Conservation (phyloP, 1,284 basidiomycete genomes). For the Omphalotus olearius region DNA sequence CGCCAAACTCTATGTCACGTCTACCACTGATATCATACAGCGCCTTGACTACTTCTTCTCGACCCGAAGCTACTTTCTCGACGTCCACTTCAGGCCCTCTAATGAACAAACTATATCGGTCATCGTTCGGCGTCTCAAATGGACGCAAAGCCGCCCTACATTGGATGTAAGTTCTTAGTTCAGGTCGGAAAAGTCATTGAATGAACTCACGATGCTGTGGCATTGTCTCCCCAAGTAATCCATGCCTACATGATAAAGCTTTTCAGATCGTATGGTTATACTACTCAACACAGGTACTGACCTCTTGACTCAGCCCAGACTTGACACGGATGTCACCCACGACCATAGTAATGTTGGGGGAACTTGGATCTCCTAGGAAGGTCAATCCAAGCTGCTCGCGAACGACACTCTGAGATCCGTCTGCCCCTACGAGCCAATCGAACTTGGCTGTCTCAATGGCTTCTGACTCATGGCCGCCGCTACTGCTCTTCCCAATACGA, state of each 20-base stretch:
- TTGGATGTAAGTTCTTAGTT: slow-evolving; percentile 5
- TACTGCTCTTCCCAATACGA: slow-evolving; percentile 11
- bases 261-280: slow-evolving; percentile 23
- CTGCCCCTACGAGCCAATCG: slow-evolving; percentile 32
- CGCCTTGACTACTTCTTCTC: slow-evolving; percentile 25
- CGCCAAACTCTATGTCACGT: slow-evolving; percentile 12
- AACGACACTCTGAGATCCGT: slow-evolving; percentile 34
- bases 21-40: slow-evolving; percentile 27
- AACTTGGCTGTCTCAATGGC: slow-evolving; percentile 19
- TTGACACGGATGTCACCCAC: neutral
- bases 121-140: slow-evolving; percentile 20
- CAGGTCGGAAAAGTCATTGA: slow-evolving; percentile 30
- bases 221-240: slow-evolving; percentile 29
- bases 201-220: slow-evolving; percentile 21
- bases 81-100: slow-evolving; percentile 25
- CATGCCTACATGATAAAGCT: slow-evolving; percentile 21
- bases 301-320: slow-evolving; percentile 20
- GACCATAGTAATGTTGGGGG: too few species aligned
- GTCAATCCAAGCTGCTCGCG: slow-evolving; percentile 39
- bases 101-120: slow-evolving; percentile 32
- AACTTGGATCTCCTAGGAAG: slow-evolving; percentile 37
- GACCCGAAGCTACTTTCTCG: slow-evolving; percentile 22
- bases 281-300: slow-evolving; percentile 13
- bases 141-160: slow-evolving; percentile 29
- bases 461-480: slow-evolving; percentile 10